phyloP scores from a whole-genome alignment of 108 stramenopile genomes.

The Thalassiosira profunda region DNA sequence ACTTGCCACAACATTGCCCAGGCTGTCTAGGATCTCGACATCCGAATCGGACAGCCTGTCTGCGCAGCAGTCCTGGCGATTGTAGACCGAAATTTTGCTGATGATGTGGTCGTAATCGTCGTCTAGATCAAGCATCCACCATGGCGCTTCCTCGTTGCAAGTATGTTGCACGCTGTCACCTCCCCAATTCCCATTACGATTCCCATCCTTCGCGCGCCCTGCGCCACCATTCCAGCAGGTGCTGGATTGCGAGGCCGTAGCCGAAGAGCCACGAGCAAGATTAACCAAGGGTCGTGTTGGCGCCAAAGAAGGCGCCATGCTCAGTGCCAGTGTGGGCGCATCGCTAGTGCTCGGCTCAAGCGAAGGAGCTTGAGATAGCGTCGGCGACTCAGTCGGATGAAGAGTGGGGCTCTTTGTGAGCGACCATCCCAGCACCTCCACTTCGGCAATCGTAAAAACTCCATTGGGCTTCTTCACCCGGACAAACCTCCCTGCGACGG shows the following conservation, averaged over 20 bases:
- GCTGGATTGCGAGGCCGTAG: conserved; percentile 2
- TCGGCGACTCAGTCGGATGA: too few relatives aligned
- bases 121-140: conserved; percentile 2
- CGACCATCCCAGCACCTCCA: conserved; percentile 11
- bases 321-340: too few relatives aligned
- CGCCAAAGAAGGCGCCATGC: too few relatives aligned
- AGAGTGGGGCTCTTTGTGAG: background rate
- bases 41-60: background rate
- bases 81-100: background rate
- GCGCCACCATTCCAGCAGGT: conserved; percentile 6
- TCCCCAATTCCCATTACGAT: background rate
- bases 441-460: conserved; percentile 7
- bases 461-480: background rate
- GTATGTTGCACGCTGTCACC: background rate
- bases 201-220: conserved; percentile 17
- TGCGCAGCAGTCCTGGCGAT: background rate
- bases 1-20: background rate
- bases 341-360: too few relatives aligned
- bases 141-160: background rate
- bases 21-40: background rate
- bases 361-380: too few relatives aligned
- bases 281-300: too few relatives aligned
- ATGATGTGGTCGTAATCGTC: background rate
- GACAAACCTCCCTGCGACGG: background rate
- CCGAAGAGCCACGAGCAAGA: too few relatives aligned